phyloP scores from a whole-genome alignment of 495 filamentous ascomycete species.

The Penicillium bialowiezense region DNA sequence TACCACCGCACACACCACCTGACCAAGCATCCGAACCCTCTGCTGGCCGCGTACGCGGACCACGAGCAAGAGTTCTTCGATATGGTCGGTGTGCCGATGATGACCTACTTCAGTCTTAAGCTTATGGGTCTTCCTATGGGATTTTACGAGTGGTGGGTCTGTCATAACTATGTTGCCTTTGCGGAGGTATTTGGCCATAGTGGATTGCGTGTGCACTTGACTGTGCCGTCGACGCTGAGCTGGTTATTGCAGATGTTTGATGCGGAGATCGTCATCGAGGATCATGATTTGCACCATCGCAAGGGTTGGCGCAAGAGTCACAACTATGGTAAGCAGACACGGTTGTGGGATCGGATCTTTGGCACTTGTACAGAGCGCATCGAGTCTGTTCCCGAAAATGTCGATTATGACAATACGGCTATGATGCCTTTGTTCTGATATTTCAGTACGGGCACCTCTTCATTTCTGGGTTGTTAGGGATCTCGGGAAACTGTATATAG shows the following conservation, averaged over 20 bases:
- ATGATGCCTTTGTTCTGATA: slow-evolving; percentile 28
- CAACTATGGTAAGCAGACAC: slow-evolving; percentile 45
- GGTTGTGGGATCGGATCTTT: slow-evolving; percentile 42
- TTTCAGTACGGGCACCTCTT: background rate
- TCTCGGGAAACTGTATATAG: background rate
- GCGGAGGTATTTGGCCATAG: slow-evolving; percentile 41
- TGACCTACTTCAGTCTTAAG: slow-evolving; percentile 33
- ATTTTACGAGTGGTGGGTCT: slow-evolving; percentile 47
- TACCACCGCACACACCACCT: slow-evolving; percentile 45
- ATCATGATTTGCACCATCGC: slow-evolving; percentile 44
- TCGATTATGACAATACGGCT: slow-evolving; percentile 37
- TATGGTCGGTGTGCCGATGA: slow-evolving; percentile 37
- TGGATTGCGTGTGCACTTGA: slow-evolving; percentile 35
- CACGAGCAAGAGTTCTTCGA: slow-evolving; percentile 46
- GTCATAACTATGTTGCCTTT: slow-evolving; percentile 40
- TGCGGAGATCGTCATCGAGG: slow-evolving; percentile 41
- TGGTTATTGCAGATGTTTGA: slow-evolving; percentile 35
- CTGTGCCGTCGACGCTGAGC: slow-evolving; percentile 31
- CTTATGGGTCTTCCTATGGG: slow-evolving; percentile 36
- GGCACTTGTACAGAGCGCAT: slow-evolving; percentile 37
- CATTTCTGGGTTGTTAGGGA: background rate
- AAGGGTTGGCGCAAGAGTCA: slow-evolving; percentile 45
- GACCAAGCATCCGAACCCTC: slow-evolving; percentile 42
- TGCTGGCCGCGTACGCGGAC: slow-evolving; percentile 42
- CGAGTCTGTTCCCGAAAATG: slow-evolving; percentile 29